Conservation (phyloP, 2,329 filamentous ascomycete genomes). For the Xylariaceae sp. region DNA sequence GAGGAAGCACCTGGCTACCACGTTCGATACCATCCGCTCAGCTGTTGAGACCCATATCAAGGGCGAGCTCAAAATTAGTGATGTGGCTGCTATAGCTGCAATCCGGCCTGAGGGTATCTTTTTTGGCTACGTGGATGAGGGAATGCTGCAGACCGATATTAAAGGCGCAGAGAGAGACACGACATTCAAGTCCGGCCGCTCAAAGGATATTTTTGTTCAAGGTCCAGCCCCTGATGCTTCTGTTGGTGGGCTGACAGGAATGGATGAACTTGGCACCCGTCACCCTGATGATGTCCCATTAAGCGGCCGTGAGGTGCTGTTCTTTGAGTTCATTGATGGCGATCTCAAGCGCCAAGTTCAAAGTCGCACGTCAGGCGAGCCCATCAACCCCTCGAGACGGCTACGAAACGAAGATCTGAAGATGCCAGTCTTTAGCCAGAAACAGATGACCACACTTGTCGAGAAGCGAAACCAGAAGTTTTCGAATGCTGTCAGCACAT, state of each 20-base stretch:
- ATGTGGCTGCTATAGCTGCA: conserved; percentile 77
- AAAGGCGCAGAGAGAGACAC: conserved; percentile 64
- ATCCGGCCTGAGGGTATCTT: conserved; percentile 74
- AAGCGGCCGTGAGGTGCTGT: conserved; percentile 63
- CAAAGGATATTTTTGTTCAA: conserved; percentile 47
- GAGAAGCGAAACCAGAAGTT: conserved; percentile 88
- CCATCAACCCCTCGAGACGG: conserved; percentile 62
- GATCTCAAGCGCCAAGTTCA: conserved; percentile 79
- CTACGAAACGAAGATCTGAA: conserved; percentile 76
- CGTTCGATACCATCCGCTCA: conserved; percentile 80
- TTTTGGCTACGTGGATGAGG: conserved; percentile 83
- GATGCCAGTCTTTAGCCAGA: conserved; percentile 90
- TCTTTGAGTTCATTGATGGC: conserved; percentile 90
- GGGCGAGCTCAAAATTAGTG: conserved; percentile 64
- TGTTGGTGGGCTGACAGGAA: conserved; percentile 53
- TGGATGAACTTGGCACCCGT: conserved; percentile 37
- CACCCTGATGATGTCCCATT: conserved; percentile 29
- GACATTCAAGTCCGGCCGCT: conserved; percentile 55
- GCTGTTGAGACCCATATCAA: conserved; percentile 82
- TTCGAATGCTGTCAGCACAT: conserved; percentile 67
- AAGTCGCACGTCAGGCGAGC: conserved; percentile 68
- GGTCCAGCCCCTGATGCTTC: conserved; percentile 51
- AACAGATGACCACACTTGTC: conserved; percentile 84
- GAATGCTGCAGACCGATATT: conserved; percentile 74
- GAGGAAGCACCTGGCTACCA: conserved; percentile 86